Conservation (phyloP, 768 basidiomycete genomes). For the Termitomyces sp. region DNA sequence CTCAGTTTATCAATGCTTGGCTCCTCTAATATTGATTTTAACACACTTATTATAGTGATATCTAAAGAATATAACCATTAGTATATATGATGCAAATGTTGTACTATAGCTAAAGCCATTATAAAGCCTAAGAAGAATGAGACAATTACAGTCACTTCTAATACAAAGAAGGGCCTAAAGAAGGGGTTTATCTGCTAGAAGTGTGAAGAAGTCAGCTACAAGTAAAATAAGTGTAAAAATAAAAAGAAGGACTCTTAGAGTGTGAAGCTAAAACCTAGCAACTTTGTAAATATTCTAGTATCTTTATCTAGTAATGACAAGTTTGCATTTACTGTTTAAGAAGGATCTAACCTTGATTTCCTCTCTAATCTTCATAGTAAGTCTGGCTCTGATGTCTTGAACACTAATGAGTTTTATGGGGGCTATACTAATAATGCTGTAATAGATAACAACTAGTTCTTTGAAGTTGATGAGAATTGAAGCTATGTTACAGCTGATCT, state of each 20-base stretch:
- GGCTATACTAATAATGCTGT: background rate
- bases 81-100: background rate
- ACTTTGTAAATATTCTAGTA: no score
- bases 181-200: slow-evolving; percentile 14
- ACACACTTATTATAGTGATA: slow-evolving; percentile 19
- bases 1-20: no score
- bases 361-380: background rate
- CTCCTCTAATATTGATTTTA: slow-evolving; percentile 3
- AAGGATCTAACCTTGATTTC: background rate
- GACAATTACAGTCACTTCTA: background rate
- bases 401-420: background rate
- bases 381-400: background rate
- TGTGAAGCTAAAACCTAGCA: no score
- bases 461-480: background rate
- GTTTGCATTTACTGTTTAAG: no score
- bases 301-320: background rate
- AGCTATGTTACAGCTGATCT: background rate
- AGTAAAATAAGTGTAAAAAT: background rate
- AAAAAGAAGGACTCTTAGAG: no score
- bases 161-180: slow-evolving; percentile 13
- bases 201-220: background rate
- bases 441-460: background rate
- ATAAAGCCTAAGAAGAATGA: slow-evolving; percentile 10
- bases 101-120: background rate
- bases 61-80: slow-evolving; percentile 22